Conservation (phyloP, 202 grass and related monocot species). For the Digitaria exilis region DNA sequence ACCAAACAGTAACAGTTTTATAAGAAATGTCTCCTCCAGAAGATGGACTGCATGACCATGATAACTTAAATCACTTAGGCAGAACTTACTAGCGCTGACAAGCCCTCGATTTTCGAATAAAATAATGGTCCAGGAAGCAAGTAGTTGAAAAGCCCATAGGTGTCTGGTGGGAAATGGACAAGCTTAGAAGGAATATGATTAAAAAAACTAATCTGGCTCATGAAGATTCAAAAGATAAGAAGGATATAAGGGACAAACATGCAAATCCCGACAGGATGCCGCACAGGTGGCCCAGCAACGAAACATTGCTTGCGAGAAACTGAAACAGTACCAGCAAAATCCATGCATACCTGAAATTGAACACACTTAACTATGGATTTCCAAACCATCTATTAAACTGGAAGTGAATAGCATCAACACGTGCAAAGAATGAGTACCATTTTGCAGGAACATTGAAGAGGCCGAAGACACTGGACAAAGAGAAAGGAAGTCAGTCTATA, state of each 20-base stretch:
- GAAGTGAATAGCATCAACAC: slow-evolving; percentile 26
- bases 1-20: slow-evolving; percentile 25
- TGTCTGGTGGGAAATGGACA: slow-evolving; percentile 64
- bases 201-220: slow-evolving; percentile 21
- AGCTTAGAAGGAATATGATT: slow-evolving; percentile 39
- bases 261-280: slow-evolving; percentile 99
- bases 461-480: slow-evolving; percentile 84
- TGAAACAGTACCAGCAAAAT: slow-evolving; percentile 93
- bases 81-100: slow-evolving; percentile 70
- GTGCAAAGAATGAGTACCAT: slow-evolving; percentile 61
- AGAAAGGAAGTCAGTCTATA: slow-evolving; percentile 25
- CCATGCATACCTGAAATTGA: slow-evolving; percentile 86
- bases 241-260: slow-evolving; percentile 73
- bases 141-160: slow-evolving; percentile 85
- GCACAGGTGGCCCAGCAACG: slow-evolving; percentile 87
- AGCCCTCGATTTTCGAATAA: slow-evolving; percentile 86
- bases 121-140: slow-evolving; percentile 85
- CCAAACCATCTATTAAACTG: slow-evolving; percentile 34
- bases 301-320: slow-evolving; percentile 94
- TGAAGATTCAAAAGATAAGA: slow-evolving; percentile 37
- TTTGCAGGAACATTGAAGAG: slow-evolving; percentile 97
- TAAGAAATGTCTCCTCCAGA: slow-evolving; percentile 33
- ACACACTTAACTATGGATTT: slow-evolving; percentile 27
- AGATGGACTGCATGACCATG: slow-evolving; percentile 17
- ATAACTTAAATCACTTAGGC: slow-evolving; percentile 30